phyloP scores from a whole-genome alignment of 139 green algal species.

The Chlorella ohadii region DNA sequence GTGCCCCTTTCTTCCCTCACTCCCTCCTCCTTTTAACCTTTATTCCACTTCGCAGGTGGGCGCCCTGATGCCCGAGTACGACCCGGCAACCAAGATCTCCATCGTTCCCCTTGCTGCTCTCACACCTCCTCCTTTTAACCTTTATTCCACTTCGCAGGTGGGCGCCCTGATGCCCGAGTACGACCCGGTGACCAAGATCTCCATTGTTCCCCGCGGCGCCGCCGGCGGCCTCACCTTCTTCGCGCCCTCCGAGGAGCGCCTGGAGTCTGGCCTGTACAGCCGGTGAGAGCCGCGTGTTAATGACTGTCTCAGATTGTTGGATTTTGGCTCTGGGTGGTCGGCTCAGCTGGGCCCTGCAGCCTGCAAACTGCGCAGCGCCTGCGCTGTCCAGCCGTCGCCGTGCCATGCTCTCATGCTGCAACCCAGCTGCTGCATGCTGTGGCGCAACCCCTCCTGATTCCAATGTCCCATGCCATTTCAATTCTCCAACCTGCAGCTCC shows the following conservation, averaged over 20 bases:
- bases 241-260: slow-evolving; percentile 88
- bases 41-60: slow-evolving; percentile 71
- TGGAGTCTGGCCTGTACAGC: slow-evolving; percentile 92
- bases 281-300: neutral
- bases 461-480: too few relatives aligned
- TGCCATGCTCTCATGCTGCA: too few relatives aligned
- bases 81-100: slow-evolving; percentile 98
- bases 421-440: too few relatives aligned
- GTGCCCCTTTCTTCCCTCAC: neutral
- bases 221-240: slow-evolving; percentile 98
- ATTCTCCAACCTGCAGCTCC: neutral
- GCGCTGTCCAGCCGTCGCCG: too few relatives aligned
- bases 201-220: slow-evolving; percentile 95
- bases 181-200: slow-evolving; percentile 99
- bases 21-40: too few relatives aligned
- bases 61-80: slow-evolving; percentile 99
- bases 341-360: too few relatives aligned
- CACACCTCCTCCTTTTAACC: too few relatives aligned
- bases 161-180: slow-evolving; percentile 99
- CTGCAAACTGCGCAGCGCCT: too few relatives aligned
- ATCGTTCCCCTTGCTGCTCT: slow-evolving; percentile 86
- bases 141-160: slow-evolving; percentile 49
- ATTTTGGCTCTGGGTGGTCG: too few relatives aligned
- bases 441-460: too few relatives aligned
- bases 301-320: too few relatives aligned